phyloP scores from a whole-genome alignment of 768 basidiomycete genomes.

The Hydnum rufescens region DNA sequence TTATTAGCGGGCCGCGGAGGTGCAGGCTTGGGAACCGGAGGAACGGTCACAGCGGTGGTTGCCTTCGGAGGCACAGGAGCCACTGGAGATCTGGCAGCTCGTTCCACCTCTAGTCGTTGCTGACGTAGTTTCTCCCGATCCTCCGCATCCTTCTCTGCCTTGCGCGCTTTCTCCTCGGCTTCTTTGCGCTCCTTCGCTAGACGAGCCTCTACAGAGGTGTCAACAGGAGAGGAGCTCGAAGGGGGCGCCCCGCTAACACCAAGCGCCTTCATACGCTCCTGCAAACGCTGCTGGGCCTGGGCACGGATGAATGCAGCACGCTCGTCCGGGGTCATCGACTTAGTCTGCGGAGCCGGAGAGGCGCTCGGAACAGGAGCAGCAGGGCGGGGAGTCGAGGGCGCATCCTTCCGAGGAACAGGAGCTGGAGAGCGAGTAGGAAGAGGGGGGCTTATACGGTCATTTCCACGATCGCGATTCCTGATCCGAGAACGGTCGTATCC shows the following conservation, averaged over 20 bases:
- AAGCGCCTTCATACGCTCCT: conserved; percentile 68
- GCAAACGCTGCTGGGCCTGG: conserved; percentile 63
- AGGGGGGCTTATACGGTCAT: conserved; percentile 13
- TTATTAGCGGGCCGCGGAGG: conserved; percentile 18
- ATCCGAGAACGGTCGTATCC: background rate
- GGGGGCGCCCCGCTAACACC: conserved; percentile 38
- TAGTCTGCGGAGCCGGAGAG: conserved; percentile 25
- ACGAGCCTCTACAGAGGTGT: conserved; percentile 67
- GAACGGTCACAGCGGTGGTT: background rate
- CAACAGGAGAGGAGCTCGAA: conserved; percentile 26
- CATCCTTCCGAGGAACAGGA: conserved; percentile 7
- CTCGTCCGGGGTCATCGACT: conserved; percentile 71
- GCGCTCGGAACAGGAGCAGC: conserved; percentile 15
- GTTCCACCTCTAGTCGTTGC: conserved; percentile 59
- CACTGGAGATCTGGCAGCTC: conserved; percentile 19
- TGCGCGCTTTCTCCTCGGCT: conserved; percentile 64
- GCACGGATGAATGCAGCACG: conserved; percentile 56
- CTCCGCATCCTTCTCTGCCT: conserved; percentile 64
- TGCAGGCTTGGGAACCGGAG: conserved; percentile 16
- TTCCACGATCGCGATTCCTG: conserved; percentile 13
- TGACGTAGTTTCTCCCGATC: conserved; percentile 54
- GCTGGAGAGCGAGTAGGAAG: conserved; percentile 19
- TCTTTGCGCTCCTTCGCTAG: conserved; percentile 75
- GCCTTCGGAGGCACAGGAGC: conserved; percentile 3
- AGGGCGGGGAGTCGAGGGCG: conserved; percentile 35